Base-by-base conservation (phyloP, 208 protist genomes). In the Jaenimonas drosophilae region DNA sequence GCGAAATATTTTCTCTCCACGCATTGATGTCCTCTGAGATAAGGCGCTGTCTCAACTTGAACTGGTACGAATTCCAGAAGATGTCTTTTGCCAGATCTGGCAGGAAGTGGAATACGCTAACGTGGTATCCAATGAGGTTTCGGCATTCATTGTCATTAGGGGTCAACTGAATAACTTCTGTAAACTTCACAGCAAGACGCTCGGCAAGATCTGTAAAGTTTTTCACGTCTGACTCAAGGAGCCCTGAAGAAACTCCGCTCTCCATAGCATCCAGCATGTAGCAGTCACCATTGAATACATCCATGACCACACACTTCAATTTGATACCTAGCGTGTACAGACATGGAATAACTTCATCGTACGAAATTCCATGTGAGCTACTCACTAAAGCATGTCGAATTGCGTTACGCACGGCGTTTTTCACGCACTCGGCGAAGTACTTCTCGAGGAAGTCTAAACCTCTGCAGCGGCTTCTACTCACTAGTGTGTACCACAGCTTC, bases 31-130 rank as follows among this genome's bases (percentile, higher is more conserved):
- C 27, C 21, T 53, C 54, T 16, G 54, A 31, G n/a, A 79, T 49
- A 2, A 79, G 41, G 9, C 66, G 48, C 20, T 53, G 57, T 14
- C 65, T 61, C 34, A 79, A 52, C n/a, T 64, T 39, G 9, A 17
- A 45, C 25, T 64, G 71, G 36, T 75, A 69, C 0, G 53, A 32
- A 0, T 46, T 23, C 0, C 73, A 59, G 49, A 79, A 69, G 0
- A 36, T 39, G 21, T 79, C 71, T 37, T 70, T 73, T 17, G 59
- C 60, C 3, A 38, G 32, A 31, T 77, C 70, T 5, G 70, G 70
- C 6, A 77, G 39, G 34, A 77, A 77, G 37, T 62, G 72, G 39
- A 67, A 73, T 12, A 77, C 53, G 24, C 64, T 61, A 16, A 77
- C 40, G 28, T 66, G 48, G 38, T 72, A 63, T 27, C 68, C 70